These are phyloP conservation scores for Solanum appendiculatum DNA, from an alignment of 257 asterid species.

Conservation along the genomic window DNA sequence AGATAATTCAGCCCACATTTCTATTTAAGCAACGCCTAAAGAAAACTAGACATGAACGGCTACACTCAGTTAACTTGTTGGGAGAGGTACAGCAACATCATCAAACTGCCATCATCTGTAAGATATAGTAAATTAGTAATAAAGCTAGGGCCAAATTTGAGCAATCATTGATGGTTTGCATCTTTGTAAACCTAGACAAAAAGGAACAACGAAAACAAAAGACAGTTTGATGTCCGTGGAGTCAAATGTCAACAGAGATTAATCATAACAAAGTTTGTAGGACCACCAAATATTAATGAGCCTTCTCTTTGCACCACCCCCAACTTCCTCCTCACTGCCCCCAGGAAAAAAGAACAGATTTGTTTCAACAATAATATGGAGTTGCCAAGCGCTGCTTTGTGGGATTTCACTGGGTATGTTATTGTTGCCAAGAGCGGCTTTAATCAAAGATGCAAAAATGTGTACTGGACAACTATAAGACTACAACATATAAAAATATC, in stretches of 20 bases:
- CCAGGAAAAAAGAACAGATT: neutral
- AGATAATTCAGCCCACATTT: neutral
- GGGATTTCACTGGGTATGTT: neutral
- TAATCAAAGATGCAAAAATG: neutral
- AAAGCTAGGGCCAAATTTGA: neutral
- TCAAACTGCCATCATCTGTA: neutral
- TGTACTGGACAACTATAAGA: neutral
- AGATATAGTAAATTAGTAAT: neutral
- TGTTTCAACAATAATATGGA: neutral
- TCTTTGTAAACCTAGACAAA: neutral
- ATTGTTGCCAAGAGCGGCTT: neutral
- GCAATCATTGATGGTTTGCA: neutral
- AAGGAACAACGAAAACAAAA: neutral
- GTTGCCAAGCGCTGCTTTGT: neutral
- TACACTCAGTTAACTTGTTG: neutral
- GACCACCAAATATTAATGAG: neutral
- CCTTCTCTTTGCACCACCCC: neutral
- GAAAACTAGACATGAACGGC: neutral
- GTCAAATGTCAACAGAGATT: neutral
- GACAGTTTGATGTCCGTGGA: neutral
- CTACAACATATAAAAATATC: neutral
- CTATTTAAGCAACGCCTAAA: neutral
- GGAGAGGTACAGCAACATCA: neutral
- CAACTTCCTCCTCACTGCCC: neutral
- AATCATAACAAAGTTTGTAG: neutral